phyloP scores from a whole-genome alignment of 768 basidiomycete genomes.

The Suillus sp. region DNA sequence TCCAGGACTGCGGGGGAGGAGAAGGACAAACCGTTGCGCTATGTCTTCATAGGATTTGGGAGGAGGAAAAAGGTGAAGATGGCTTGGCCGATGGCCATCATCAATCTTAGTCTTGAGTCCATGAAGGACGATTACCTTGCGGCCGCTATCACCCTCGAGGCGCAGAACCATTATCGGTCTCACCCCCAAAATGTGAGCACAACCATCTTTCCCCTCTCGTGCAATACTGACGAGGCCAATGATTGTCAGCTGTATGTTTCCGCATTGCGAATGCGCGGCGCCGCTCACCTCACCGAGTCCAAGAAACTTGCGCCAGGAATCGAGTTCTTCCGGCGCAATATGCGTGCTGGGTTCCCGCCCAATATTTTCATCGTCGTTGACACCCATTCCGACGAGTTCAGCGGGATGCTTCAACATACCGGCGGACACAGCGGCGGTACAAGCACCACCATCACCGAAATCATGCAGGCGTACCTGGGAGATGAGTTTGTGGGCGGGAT shows the following conservation, averaged over 20 bases:
- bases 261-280: neutral
- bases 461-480: neutral
- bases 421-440: neutral
- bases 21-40: neutral
- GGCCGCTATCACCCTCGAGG: neutral
- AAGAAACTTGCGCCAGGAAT: neutral
- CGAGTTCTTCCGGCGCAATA: neutral
- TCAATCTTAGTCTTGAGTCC: neutral
- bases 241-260: too few relatives aligned
- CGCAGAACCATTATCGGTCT: too few relatives aligned
- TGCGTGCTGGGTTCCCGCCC: neutral
- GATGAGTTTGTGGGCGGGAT: neutral
- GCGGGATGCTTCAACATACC: neutral
- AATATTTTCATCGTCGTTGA: neutral
- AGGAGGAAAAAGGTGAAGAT: neutral
- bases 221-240: too few relatives aligned
- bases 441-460: neutral
- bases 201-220: too few relatives aligned
- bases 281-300: neutral
- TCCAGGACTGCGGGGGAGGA: too few relatives aligned
- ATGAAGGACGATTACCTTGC: neutral
- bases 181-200: too few relatives aligned
- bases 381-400: neutral
- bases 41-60: neutral
- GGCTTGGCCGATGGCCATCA: neutral